A percentile compares a stretch with the other conserved stretches of the same genome.
Evolutionary conservation across 2,329 filamentous ascomycete genomes (phyloP).

Genomic region (Lojkania enalia): DNA sequence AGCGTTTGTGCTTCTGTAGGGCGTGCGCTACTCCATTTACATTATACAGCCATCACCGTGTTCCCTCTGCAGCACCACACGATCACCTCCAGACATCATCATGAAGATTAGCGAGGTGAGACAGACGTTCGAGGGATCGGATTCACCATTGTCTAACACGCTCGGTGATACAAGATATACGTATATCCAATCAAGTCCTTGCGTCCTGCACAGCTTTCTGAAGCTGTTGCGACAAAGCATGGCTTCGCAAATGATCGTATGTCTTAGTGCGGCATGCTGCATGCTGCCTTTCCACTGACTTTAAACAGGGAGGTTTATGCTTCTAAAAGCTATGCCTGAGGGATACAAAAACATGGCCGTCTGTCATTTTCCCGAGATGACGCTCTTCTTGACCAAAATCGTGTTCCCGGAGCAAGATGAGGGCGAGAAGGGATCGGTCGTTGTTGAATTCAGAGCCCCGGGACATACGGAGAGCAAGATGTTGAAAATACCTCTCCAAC

Average conservation of each 20-base stretch:
- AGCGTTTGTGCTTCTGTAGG: too few relatives aligned
- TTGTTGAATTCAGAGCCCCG: conserved; percentile 46
- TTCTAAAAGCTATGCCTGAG: conserved; percentile 45
- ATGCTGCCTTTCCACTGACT: not conserved
- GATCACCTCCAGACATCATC: not conserved
- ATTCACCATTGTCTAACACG: not conserved
- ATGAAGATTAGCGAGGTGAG: conserved; percentile 15
- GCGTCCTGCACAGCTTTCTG: conserved; percentile 43
- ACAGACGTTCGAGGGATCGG: too few relatives aligned
- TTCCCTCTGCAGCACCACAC: too few relatives aligned
- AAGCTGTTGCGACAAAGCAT: conserved; percentile 47
- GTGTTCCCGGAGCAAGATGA: conserved; percentile 29
- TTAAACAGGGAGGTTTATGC: conserved; percentile 39
- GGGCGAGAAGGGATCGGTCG: conserved; percentile 37
- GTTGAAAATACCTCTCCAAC: conserved; percentile 47
- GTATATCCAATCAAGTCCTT: conserved; percentile 55
- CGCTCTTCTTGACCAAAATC: conserved; percentile 48
- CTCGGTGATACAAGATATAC: conserved; percentile 41
- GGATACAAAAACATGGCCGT: conserved; percentile 50
- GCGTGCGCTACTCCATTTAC: too few relatives aligned
- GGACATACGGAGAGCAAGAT: conserved; percentile 26
- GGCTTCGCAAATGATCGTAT: conserved; percentile 52
- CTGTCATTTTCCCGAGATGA: conserved; percentile 44
- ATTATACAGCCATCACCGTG: too few relatives aligned
- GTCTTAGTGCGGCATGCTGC: not conserved